Evolutionary conservation across 805 yeast species (phyloP).

Genomic region (Maudiozyma bulderi): DNA sequence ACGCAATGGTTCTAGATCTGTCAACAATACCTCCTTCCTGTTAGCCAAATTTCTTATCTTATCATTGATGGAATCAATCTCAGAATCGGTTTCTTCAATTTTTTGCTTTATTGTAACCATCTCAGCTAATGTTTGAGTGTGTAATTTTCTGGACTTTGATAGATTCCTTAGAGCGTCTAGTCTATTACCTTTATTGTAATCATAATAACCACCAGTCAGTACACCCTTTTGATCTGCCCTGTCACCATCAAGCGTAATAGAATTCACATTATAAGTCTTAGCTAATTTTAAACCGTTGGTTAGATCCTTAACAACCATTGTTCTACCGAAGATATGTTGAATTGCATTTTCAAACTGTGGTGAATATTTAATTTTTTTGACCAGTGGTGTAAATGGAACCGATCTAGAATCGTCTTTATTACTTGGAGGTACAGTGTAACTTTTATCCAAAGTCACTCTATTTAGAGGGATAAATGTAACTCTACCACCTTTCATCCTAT

Average conservation of each 20-base stretch:
- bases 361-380: conserved; percentile 60
- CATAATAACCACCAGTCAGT: conserved; percentile 80
- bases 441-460: conserved; percentile 37
- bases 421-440: conserved; percentile 48
- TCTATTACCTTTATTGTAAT: conserved; percentile 49
- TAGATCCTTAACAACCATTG: conserved; percentile 66
- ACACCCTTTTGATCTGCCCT: conserved; percentile 77
- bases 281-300: conserved; percentile 62
- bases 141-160: conserved; percentile 35
- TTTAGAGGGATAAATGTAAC: conserved; percentile 88
- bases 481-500: conserved; percentile 63
- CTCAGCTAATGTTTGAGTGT: conserved; percentile 27
- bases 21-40: conserved; percentile 35
- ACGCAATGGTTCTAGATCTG: conserved; percentile 36
- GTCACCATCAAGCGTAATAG: conserved; percentile 90
- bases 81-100: conserved; percentile 39
- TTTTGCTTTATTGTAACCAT: conserved; percentile 33
- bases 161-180: conserved; percentile 58
- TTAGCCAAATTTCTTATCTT: conserved; percentile 29
- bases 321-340: conserved; percentile 68
- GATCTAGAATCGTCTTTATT: conserved; percentile 30
- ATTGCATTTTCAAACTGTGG: conserved; percentile 54
- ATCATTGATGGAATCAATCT: conserved; percentile 42
- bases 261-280: conserved; percentile 47
- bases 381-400: conserved; percentile 55